Conservation (phyloP, 2,329 filamentous ascomycete genomes). For the Coleophoma eucalyptorum region DNA sequence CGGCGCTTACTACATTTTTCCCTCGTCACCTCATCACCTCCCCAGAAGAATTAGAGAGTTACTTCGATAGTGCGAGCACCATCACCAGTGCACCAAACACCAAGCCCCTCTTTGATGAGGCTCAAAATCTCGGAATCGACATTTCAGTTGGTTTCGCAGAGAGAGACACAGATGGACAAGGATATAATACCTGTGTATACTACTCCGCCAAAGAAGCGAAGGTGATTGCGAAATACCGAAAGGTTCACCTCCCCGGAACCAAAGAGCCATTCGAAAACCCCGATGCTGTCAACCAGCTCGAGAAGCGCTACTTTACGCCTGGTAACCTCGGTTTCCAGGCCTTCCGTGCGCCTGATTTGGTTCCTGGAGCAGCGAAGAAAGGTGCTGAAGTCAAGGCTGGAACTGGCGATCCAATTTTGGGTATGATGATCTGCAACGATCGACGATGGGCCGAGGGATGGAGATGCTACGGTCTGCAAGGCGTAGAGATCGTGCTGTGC, state of each 20-base stretch:
- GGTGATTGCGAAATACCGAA: slow-evolving; percentile 49
- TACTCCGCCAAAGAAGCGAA: slow-evolving; percentile 38
- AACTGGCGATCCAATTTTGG: slow-evolving; percentile 45
- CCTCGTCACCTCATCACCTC: slow-evolving; percentile 45
- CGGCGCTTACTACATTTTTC: slow-evolving; percentile 54
- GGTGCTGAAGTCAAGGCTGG: slow-evolving; percentile 18
- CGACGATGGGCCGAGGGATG: slow-evolving; percentile 50
- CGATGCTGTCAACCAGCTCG: slow-evolving; percentile 47
- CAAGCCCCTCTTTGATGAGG: slow-evolving; percentile 44
- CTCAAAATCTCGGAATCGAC: slow-evolving; percentile 42
- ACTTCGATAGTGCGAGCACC: slow-evolving; percentile 45
- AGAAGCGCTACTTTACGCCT: slow-evolving; percentile 50
- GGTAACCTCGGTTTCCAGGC: slow-evolving; percentile 49
- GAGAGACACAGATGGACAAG: slow-evolving; percentile 35
- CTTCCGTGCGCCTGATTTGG: slow-evolving; percentile 44
- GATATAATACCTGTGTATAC: slow-evolving; percentile 49
- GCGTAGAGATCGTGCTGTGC: slow-evolving; percentile 41
- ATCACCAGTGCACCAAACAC: slow-evolving; percentile 37
- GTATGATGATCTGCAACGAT: slow-evolving; percentile 55
- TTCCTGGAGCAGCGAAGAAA: slow-evolving; percentile 32
- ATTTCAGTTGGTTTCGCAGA: slow-evolving; percentile 51
- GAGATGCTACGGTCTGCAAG: slow-evolving; percentile 47
- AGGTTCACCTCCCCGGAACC: slow-evolving; percentile 50
- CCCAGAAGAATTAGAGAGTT: slow-evolving; percentile 37
- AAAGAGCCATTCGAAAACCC: slow-evolving; percentile 45